Percentiles rank a stretch among this genome's conserved stretches.
These are phyloP conservation scores for Arachis monticola DNA, from an alignment of 331 rosid genomes.

Conservation along the genomic window DNA sequence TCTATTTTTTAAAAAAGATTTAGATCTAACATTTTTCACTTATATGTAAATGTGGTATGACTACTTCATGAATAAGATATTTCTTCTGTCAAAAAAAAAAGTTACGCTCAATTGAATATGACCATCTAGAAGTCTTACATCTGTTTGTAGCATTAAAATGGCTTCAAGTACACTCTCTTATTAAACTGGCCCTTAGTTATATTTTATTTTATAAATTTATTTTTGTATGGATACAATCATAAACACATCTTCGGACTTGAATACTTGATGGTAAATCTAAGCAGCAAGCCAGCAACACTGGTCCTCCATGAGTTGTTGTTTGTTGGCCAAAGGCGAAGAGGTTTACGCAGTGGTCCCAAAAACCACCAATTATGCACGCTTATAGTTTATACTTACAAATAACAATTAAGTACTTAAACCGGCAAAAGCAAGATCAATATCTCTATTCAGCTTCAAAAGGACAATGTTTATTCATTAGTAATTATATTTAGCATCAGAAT, in stretches of 20 bases:
- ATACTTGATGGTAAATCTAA: neutral
- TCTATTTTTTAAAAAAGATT: too few species aligned
- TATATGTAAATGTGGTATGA: too few species aligned
- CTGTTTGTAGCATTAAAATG: neutral
- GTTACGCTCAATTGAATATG: neutral
- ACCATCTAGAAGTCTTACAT: neutral
- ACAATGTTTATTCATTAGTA: neutral
- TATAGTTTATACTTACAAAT: neutral
- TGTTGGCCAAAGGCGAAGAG: neutral
- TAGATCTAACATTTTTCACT: too few species aligned
- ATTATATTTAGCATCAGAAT: slow-evolving; percentile 18
- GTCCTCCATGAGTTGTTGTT: neutral
- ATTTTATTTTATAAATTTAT: neutral
- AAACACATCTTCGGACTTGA: neutral
- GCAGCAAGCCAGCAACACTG: neutral
- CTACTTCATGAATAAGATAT: too few species aligned
- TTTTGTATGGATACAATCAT: neutral
- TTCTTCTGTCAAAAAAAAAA: too few species aligned
- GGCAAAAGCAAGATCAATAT: neutral
- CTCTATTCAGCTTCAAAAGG: slow-evolving; percentile 11
- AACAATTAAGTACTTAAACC: neutral
- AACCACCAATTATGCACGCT: neutral
- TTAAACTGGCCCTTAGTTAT: neutral
- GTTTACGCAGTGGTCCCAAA: neutral
- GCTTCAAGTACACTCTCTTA: neutral